These are phyloP conservation scores for Cryomyces minteri DNA, from an alignment of 495 filamentous ascomycete species.

Conservation along the genomic window DNA sequence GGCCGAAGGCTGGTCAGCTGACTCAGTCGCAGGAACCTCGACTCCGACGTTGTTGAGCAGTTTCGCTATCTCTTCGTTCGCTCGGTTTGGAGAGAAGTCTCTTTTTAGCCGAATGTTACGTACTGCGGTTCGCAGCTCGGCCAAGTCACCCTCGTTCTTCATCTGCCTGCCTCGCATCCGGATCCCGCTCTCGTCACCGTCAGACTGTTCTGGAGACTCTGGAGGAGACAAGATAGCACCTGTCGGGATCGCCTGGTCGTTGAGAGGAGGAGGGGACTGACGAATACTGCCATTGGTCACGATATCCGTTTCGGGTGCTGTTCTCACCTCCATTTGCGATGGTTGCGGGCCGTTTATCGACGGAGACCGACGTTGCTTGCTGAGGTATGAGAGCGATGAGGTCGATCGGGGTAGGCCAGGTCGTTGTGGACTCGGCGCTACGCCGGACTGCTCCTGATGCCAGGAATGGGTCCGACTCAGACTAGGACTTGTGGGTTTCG, in stretches of 20 bases:
- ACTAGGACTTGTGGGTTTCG: slow-evolving; percentile 42
- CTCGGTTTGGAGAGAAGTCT: slow-evolving; percentile 36
- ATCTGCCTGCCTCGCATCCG: slow-evolving; percentile 21
- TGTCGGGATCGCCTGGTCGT: slow-evolving; percentile 50
- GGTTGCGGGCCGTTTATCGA: slow-evolving; percentile 11
- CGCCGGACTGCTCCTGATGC: slow-evolving; percentile 24
- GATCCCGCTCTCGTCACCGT: slow-evolving; percentile 49
- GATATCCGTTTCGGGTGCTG: neutral
- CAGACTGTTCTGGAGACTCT: slow-evolving; percentile 58
- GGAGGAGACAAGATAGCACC: slow-evolving; percentile 77
- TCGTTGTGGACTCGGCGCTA: slow-evolving; percentile 23
- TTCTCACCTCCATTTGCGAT: neutral
- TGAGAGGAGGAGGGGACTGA: slow-evolving; percentile 63
- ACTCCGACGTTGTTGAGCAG: slow-evolving; percentile 13
- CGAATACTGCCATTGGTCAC: slow-evolving; percentile 30
- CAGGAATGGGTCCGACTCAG: slow-evolving; percentile 36
- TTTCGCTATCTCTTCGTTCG: slow-evolving; percentile 17
- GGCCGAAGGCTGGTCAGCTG: slow-evolving; percentile 3
- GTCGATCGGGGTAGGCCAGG: slow-evolving; percentile 51
- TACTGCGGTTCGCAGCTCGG: slow-evolving; percentile 70
- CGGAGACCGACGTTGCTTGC: slow-evolving; percentile 46
- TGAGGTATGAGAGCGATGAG: slow-evolving; percentile 58
- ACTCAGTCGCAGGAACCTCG: slow-evolving; percentile 1
- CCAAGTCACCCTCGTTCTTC: slow-evolving; percentile 26
- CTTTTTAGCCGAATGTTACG: slow-evolving; percentile 55